Evolutionary conservation across 2,329 filamentous ascomycete species (phyloP).

Genomic region (Colletotrichum sp.): DNA sequence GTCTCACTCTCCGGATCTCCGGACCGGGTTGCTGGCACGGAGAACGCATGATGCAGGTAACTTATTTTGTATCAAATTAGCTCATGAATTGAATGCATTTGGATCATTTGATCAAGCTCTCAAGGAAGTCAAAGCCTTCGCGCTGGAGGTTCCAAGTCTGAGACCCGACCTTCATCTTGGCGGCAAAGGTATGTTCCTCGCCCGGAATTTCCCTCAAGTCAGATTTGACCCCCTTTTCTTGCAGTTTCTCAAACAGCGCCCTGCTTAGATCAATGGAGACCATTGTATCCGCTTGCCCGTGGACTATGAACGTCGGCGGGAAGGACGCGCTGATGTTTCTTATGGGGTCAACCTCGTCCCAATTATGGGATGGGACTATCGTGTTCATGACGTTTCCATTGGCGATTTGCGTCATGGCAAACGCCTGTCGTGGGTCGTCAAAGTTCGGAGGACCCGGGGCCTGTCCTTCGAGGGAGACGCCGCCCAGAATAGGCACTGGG

Average conservation of each 20-base stretch:
- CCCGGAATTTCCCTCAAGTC: constrained; percentile 40
- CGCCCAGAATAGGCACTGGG: constrained; percentile 40
- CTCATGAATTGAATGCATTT: background rate
- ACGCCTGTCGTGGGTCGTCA: constrained; percentile 39
- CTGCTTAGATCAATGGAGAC: constrained; percentile 40
- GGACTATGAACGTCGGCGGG: constrained; percentile 46
- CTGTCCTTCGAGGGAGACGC: constrained; percentile 46
- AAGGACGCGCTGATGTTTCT: constrained; percentile 32
- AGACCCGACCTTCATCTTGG: constrained; percentile 43
- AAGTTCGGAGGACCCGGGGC: constrained; percentile 36
- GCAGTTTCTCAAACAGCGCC: constrained; percentile 29
- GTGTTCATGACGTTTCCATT: constrained; percentile 39
- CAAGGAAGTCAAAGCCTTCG: constrained; percentile 45
- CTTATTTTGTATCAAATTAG: background rate
- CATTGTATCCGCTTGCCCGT: constrained; percentile 42
- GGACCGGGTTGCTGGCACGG: background rate
- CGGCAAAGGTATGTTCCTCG: constrained; percentile 48
- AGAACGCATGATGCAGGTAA: background rate
- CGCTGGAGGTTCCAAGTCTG: constrained; percentile 37
- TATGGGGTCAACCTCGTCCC: constrained; percentile 36
- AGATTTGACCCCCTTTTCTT: constrained; percentile 33
- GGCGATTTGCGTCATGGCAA: constrained; percentile 45
- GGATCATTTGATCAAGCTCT: constrained; percentile 24
- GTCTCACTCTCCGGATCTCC: background rate
- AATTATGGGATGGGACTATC: constrained; percentile 29